phyloP scores from a whole-genome alignment of 1,284 basidiomycete species.

The Apiotrichum veenhuisii region DNA sequence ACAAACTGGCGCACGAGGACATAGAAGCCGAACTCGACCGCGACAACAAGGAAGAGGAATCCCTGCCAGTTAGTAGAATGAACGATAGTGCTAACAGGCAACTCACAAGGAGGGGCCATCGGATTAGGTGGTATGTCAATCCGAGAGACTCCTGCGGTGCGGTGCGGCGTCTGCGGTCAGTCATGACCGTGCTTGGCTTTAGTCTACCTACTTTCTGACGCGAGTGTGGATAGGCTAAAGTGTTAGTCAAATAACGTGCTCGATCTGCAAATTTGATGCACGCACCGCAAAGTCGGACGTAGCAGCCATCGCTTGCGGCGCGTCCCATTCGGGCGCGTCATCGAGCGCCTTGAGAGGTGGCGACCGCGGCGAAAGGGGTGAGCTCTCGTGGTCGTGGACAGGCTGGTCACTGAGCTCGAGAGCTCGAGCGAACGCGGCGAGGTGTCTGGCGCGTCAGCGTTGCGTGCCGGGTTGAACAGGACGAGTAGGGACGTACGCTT shows the following conservation, averaged over 20 bases:
- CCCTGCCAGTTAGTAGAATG: slow-evolving; percentile 50
- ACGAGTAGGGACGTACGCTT: slow-evolving; percentile 65
- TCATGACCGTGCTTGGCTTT: background rate
- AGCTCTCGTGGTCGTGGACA: slow-evolving; percentile 29
- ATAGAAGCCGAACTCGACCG: slow-evolving; percentile 79
- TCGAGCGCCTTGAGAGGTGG: slow-evolving; percentile 18
- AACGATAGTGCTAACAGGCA: background rate
- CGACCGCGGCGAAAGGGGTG: slow-evolving; percentile 30
- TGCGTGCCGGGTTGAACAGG: background rate
- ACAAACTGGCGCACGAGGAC: slow-evolving; percentile 85
- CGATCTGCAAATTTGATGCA: slow-evolving; percentile 1
- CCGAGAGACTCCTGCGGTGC: slow-evolving; percentile 55
- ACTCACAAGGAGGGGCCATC: slow-evolving; percentile 83
- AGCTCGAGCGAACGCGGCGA: slow-evolving; percentile 45
- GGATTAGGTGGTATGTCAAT: slow-evolving; percentile 71
- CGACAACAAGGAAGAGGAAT: slow-evolving; percentile 80
- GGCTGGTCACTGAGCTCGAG: slow-evolving; percentile 37
- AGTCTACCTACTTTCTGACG: slow-evolving; percentile 51
- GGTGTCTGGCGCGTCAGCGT: slow-evolving; percentile 30
- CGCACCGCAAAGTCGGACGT: slow-evolving; percentile 77
- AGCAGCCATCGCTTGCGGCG: slow-evolving; percentile 68
- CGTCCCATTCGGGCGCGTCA: slow-evolving; percentile 14
- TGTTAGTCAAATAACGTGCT: background rate
- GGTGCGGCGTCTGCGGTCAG: slow-evolving; percentile 10
- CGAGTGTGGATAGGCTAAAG: slow-evolving; percentile 69